A percentile compares a stretch with the other conserved stretches of the same genome.
These are phyloP conservation scores for Phaeotremella fagi DNA, from an alignment of 768 basidiomycete species.

Conservation along the genomic window DNA sequence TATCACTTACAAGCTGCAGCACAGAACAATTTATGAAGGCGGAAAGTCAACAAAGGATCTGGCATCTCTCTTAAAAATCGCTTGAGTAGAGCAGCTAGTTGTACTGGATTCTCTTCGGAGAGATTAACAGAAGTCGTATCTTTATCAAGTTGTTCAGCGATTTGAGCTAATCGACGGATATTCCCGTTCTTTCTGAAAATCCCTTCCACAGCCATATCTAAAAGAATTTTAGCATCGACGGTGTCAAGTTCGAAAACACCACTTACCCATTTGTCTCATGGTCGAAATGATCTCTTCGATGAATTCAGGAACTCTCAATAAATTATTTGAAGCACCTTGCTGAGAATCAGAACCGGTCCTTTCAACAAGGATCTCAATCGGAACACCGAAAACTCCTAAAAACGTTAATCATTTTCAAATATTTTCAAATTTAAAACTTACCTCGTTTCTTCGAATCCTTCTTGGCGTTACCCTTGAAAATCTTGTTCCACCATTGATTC, in stretches of 20 bases:
- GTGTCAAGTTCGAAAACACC: neutral
- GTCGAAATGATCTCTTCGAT: conserved; percentile 97
- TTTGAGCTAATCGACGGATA: conserved; percentile 83
- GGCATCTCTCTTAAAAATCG: conserved; percentile 95
- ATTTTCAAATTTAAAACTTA: conserved; percentile 52
- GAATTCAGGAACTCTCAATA: conserved; percentile 88
- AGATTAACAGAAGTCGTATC: conserved; percentile 88
- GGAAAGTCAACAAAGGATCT: conserved; percentile 92
- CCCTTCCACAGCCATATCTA: conserved; percentile 98
- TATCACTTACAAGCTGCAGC: conserved; percentile 74
- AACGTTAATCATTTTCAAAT: neutral
- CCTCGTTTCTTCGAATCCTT: conserved; percentile 65
- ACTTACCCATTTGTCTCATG: conserved; percentile 98
- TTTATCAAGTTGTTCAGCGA: conserved; percentile 89
- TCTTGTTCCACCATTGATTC: conserved; percentile 89
- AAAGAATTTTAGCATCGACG: conserved; percentile 2
- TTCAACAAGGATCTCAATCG: conserved; percentile 87
- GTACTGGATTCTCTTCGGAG: conserved; percentile 90
- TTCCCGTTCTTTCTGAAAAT: conserved; percentile 99
- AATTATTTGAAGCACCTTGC: conserved; percentile 73
- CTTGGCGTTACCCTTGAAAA: conserved; percentile 84
- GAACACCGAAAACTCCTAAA: conserved; percentile 88
- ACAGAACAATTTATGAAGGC: conserved; percentile 81
- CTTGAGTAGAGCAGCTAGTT: conserved; percentile 92
- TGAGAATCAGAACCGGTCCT: conserved; percentile 92